Evolutionary conservation across 2,329 filamentous ascomycete species (phyloP), one percentile per base, ranked within the genome.

Genomic region (Alternaria incomplexa): DNA sequence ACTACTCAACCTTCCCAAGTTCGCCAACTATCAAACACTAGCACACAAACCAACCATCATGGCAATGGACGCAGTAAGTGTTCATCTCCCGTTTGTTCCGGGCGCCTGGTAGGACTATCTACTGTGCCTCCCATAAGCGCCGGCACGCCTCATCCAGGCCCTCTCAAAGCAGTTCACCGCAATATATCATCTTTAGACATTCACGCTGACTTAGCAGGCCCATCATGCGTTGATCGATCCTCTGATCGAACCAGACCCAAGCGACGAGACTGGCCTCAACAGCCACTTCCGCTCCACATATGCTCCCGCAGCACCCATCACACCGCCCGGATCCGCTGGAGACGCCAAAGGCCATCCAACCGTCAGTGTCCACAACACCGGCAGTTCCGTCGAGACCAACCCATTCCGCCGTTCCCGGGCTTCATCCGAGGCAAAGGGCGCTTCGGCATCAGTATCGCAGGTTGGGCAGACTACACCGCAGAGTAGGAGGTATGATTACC

Each of bases 221-320:
- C 83, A 85, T 56, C 85, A 87, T 72, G 89, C 90, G 73, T 83
- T 93, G 47, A 86, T 93, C 67, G 89, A 91, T 70, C 91, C 91
- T 67, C 82, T 93, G 65, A 88, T 84, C 70, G 89, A 85, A 22
- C 89, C 89, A 10, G 88, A 91, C 65, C 90, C 90, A 13, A 87
- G 84, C 63, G 86, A 90, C 65, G 88, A 91, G 74, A 90, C 88
- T 51, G 89, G 90, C 48, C 86, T 86, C n/a, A 87, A 87, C 62
- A 83, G 84, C 4, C 87, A 87, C 65, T 86, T 88, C 72, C 79
- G 81, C 59, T 82, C 81, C 51, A 83, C 83, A 9, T 83, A 83
- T 65, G 79, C 78, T 50, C 76, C 79, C 22, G 67, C 78, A 58
- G 65, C 73, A 54, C 73, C 71, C 36, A 68, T 74, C 52, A 74